These are phyloP conservation scores for Trifolium pratense DNA, from an alignment of 306 rosid species.

Conservation along the genomic window DNA sequence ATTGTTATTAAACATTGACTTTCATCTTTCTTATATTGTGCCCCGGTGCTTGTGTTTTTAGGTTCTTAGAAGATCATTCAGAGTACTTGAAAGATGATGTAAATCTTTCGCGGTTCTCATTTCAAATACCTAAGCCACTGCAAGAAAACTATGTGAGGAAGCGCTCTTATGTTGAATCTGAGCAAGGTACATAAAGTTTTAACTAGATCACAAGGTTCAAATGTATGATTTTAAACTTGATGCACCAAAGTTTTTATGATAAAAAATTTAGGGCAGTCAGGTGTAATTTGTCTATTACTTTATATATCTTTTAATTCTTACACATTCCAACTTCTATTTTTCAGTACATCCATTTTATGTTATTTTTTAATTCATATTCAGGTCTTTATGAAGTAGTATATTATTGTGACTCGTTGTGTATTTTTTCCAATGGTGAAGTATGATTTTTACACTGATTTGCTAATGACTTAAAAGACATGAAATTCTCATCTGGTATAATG, in stretches of 20 bases:
- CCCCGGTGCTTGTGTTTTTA: constrained; percentile 42
- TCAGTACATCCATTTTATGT: constrained; percentile 2
- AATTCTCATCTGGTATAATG: neutral
- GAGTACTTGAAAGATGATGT: constrained; percentile 59
- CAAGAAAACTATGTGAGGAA: constrained; percentile 89
- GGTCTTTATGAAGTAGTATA: neutral
- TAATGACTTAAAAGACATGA: constrained; percentile 7
- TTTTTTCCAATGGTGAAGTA: neutral
- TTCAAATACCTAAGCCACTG: constrained; percentile 81
- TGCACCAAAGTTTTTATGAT: constrained; percentile 3
- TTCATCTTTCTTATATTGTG: constrained; percentile 23
- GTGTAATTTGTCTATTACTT: constrained; percentile 1
- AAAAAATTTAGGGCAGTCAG: neutral
- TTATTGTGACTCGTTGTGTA: constrained; percentile 13
- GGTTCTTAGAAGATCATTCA: constrained; percentile 80
- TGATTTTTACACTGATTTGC: constrained; percentile 6
- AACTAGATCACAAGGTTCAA: constrained; percentile 7
- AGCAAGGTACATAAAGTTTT: constrained; percentile 55
- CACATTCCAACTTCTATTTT: neutral
- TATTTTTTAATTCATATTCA: constrained; percentile 18
- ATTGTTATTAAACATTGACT: neutral
- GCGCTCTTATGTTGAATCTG: constrained; percentile 57
- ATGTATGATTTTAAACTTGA: constrained; percentile 20
- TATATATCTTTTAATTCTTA: neutral
- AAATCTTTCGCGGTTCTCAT: constrained; percentile 69